Conservation (phyloP, 345 rosid species). For the Noccaea bulbosa region DNA sequence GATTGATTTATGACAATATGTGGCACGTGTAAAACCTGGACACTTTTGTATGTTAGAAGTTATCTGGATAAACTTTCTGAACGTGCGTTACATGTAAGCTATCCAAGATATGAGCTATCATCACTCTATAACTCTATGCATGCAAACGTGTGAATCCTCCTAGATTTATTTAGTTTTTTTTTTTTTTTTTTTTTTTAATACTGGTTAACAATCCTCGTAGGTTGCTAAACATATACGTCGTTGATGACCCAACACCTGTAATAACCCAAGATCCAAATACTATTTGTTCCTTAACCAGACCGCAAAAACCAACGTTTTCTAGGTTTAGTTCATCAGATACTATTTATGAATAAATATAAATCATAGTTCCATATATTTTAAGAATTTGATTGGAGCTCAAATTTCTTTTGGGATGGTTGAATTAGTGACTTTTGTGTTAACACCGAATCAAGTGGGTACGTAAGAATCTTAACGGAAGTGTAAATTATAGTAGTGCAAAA, state of each 20-base stretch:
- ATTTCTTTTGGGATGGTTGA: neutral
- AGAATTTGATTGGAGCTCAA: neutral
- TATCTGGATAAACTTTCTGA: conserved; percentile 15
- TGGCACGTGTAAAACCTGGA: conserved; percentile 27
- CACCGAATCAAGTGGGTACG: neutral
- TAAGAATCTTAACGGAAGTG: conserved; percentile 16
- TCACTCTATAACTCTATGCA: conserved; percentile 12
- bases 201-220: neutral
- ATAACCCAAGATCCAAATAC: neutral
- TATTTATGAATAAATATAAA: neutral
- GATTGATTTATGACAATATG: conserved; percentile 27
- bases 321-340: neutral
- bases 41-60: neutral
- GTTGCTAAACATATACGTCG: neutral
- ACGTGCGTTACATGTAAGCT: conserved; percentile 15
- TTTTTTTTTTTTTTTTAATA: neutral
- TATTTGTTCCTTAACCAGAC: neutral
- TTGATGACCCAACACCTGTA: neutral
- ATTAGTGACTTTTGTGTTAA: conserved; percentile 1
- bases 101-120: neutral
- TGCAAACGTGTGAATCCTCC: conserved; percentile 20
- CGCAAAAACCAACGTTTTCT: neutral
- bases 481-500: conserved; percentile 40
- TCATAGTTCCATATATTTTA: neutral
- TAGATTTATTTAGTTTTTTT: neutral